A percentile compares a stretch with the other conserved stretches of the same genome.
These are phyloP conservation scores for Fusarium cyanostomum DNA, from an alignment of 2,329 filamentous ascomycete species.

Conservation along the genomic window DNA sequence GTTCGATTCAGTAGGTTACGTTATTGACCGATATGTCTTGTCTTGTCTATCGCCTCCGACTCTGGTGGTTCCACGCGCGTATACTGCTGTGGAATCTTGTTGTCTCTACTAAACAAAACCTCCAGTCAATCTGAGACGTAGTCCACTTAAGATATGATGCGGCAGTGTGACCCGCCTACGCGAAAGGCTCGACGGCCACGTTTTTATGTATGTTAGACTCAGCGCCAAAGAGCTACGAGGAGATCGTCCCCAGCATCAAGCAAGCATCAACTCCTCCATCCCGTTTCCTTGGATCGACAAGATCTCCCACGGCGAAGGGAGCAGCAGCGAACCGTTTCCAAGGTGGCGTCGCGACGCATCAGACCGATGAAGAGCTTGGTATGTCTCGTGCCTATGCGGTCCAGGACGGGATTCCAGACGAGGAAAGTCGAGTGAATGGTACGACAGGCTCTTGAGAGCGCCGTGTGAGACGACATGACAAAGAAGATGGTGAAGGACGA, in stretches of 20 bases:
- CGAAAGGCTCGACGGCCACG: conserved; percentile 22
- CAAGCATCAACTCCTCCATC: conserved; percentile 13
- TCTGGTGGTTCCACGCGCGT: conserved; percentile 6
- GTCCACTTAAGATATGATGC: conserved; percentile 13
- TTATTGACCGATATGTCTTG: conserved; percentile 42
- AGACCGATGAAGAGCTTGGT: neutral
- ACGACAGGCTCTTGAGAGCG: neutral
- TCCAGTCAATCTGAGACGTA: conserved; percentile 12
- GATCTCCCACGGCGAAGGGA: conserved; percentile 29
- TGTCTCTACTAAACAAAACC: conserved; percentile 13
- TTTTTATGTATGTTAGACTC: conserved; percentile 13
- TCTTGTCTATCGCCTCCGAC: conserved; percentile 11
- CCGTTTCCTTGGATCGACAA: conserved; percentile 22
- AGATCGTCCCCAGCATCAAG: conserved; percentile 8
- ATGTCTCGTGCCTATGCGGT: neutral
- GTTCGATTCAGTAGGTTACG: conserved; percentile 45
- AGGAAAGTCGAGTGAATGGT: neutral
- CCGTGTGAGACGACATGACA: conserved; percentile 1
- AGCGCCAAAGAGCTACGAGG: neutral
- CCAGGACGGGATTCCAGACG: conserved; percentile 1
- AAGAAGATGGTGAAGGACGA: conserved; percentile 14
- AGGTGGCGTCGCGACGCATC: conserved; percentile 23
- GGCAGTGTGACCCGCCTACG: conserved; percentile 8
- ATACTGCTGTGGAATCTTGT: neutral
- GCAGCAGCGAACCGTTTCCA: conserved; percentile 12